Percentiles rank a stretch among this genome's conserved stretches.
These are phyloP conservation scores for Glycyrrhiza uralensis DNA, from an alignment of 306 rosid species.

Conservation along the genomic window DNA sequence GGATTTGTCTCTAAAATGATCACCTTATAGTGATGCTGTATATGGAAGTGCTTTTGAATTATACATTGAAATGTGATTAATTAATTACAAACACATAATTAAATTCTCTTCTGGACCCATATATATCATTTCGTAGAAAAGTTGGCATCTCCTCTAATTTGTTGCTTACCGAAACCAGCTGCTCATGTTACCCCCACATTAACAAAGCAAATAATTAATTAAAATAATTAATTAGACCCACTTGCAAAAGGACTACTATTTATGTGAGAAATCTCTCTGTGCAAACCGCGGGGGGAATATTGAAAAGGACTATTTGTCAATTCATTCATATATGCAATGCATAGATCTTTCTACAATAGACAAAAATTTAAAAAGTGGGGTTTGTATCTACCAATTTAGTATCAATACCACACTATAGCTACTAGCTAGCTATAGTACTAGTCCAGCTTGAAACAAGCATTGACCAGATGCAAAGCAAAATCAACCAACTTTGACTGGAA, in stretches of 20 bases:
- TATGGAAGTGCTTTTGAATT: background rate
- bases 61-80: too few relatives aligned
- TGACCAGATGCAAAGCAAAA: conserved; percentile 35
- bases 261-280: background rate
- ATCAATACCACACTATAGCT: background rate
- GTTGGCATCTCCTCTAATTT: background rate
- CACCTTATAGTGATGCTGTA: too few relatives aligned
- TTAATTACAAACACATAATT: background rate
- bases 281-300: background rate
- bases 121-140: background rate
- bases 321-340: background rate
- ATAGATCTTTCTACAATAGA: background rate
- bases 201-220: background rate
- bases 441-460: conserved; percentile 1
- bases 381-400: background rate
- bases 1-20: too few relatives aligned
- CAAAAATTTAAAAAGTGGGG: background rate
- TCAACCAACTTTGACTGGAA: conserved; percentile 19
- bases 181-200: background rate
- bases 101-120: conserved; percentile 12
- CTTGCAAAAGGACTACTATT: background rate
- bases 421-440: background rate
- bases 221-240: background rate
- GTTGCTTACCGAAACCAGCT: background rate
- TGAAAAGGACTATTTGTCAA: background rate